A percentile compares a stretch with the other conserved stretches of the same genome.
Conservation (phyloP, 2,329 filamentous ascomycete species). For the Apiospora hydei region DNA sequence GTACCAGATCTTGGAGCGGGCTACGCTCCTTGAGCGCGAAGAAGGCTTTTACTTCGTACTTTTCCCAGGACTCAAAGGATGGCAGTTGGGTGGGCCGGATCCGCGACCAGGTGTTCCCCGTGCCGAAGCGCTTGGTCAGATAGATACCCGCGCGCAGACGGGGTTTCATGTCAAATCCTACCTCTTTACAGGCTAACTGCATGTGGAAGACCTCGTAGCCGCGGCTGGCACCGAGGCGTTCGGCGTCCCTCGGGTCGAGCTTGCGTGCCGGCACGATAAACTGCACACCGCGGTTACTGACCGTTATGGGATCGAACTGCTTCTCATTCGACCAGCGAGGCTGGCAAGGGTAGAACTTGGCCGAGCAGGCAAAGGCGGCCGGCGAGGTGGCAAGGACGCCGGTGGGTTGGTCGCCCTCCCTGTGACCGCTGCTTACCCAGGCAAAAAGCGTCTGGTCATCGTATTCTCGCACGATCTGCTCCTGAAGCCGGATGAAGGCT, state of each 20-base stretch:
- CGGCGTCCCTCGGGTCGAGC: not conserved
- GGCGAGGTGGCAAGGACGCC: not conserved
- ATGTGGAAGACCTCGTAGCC: not conserved
- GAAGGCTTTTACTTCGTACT: not conserved
- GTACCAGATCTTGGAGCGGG: not conserved
- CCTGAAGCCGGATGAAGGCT: slow-evolving; percentile 5
- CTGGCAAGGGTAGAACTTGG: not conserved
- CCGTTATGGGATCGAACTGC: slow-evolving; percentile 2
- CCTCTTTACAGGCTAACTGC: not conserved
- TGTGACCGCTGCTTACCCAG: not conserved
- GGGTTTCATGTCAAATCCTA: not conserved
- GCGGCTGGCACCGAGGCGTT: not conserved
- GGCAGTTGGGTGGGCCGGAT: not conserved
- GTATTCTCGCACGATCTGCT: not conserved
- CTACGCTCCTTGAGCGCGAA: slow-evolving; percentile 1
- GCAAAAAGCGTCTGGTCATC: not conserved
- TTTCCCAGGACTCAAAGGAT: not conserved
- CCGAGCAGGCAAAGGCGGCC: not conserved
- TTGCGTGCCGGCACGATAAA: not conserved
- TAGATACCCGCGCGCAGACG: not conserved
- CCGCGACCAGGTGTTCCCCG: not conserved
- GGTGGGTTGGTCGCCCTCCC: not conserved
- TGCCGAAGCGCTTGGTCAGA: not conserved
- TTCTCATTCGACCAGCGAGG: not conserved
- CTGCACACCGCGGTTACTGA: slow-evolving; percentile 2